Conservation (phyloP, 371 early-diverging fungal species). For the Gilbertella persicaria region DNA sequence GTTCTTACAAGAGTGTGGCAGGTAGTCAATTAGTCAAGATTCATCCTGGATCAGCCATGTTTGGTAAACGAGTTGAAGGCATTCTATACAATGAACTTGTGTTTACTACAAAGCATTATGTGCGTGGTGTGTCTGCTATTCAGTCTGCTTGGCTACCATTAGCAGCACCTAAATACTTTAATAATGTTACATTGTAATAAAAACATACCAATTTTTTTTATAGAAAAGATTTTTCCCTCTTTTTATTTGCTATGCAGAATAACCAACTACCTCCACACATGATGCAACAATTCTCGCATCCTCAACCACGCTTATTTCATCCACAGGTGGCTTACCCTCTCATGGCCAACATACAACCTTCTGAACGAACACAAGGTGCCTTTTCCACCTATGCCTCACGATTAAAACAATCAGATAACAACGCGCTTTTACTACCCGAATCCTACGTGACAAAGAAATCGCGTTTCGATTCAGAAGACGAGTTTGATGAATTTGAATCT, state of each 20-base stretch:
- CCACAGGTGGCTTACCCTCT: conserved; percentile 12
- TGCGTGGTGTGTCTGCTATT: conserved; percentile 82
- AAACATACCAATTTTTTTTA: too few species aligned
- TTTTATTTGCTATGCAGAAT: background rate
- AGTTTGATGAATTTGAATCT: conserved; percentile 40
- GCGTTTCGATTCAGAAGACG: conserved; percentile 43
- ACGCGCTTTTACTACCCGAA: conserved; percentile 44
- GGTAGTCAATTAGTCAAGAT: conserved; percentile 77
- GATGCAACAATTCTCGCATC: conserved; percentile 5
- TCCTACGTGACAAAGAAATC: conserved; percentile 38
- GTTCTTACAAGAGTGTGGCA: conserved; percentile 80
- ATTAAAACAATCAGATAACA: conserved; percentile 45
- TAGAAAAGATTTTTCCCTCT: background rate
- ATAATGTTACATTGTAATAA: conserved; percentile 23
- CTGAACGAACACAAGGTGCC: conserved; percentile 32
- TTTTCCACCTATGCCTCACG: conserved; percentile 51
- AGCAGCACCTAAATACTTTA: conserved; percentile 81
- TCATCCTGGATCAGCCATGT: conserved; percentile 89
- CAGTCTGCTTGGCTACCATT: conserved; percentile 83
- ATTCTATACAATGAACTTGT: conserved; percentile 95
- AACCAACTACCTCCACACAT: background rate
- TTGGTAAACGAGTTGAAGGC: conserved; percentile 74
- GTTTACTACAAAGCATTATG: conserved; percentile 87
- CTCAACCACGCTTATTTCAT: conserved; percentile 11
- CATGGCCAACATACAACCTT: conserved; percentile 1